Conservation (phyloP, 2,329 filamentous ascomycete species). For the Aspergillus hiratsukae region DNA sequence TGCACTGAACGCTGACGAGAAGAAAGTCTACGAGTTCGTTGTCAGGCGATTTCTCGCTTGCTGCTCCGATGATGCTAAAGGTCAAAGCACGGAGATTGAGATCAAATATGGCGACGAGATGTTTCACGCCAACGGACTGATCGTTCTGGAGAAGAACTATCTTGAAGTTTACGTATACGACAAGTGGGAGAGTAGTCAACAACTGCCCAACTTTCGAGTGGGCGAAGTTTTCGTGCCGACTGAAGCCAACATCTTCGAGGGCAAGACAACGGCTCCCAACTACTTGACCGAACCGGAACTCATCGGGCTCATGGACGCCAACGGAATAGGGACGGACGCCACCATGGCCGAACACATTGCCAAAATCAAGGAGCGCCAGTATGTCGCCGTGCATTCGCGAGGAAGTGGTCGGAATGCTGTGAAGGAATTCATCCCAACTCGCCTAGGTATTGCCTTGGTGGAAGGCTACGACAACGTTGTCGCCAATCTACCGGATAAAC, state of each 20-base stretch:
- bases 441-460: slow-evolving; percentile 84
- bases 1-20: slow-evolving; percentile 61
- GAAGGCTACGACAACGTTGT: slow-evolving; percentile 94
- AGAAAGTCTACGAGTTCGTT: slow-evolving; percentile 85
- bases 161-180: slow-evolving; percentile 95
- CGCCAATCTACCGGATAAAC: slow-evolving; percentile 62
- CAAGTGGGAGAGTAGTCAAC: slow-evolving; percentile 84
- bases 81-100: slow-evolving; percentile 78
- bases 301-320: slow-evolving; percentile 95
- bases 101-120: slow-evolving; percentile 76
- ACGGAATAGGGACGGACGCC: slow-evolving; percentile 95
- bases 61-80: slow-evolving; percentile 89
- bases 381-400: slow-evolving; percentile 65
- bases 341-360: slow-evolving; percentile 99
- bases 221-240: slow-evolving; percentile 83
- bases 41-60: slow-evolving; percentile 88
- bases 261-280: slow-evolving; percentile 77
- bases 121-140: slow-evolving; percentile 78
- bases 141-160: slow-evolving; percentile 85
- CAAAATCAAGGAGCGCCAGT: slow-evolving; percentile 87
- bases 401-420: slow-evolving; percentile 49
- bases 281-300: slow-evolving; percentile 94
- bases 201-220: slow-evolving; percentile 72
- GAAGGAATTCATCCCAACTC: slow-evolving; percentile 88
- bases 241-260: slow-evolving; percentile 83